A percentile compares a stretch with the other conserved stretches of the same genome.
Evolutionary conservation across 2,329 filamentous ascomycete species (phyloP).

Genomic region (Acarospora socialis): DNA sequence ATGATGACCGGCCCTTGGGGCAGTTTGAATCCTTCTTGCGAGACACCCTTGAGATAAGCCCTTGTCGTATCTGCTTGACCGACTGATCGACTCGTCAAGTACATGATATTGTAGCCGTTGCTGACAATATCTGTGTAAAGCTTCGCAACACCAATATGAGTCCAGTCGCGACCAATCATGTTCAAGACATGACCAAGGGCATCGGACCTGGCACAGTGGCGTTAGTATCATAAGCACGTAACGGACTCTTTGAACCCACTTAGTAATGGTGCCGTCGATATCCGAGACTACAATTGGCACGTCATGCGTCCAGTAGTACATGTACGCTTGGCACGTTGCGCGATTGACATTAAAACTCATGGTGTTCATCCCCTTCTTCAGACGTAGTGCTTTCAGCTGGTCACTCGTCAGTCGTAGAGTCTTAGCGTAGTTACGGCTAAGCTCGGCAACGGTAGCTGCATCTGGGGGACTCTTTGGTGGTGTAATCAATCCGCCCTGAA

Average conservation of each 20-base stretch:
- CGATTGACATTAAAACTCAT: constrained; percentile 96
- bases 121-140: constrained; percentile 88
- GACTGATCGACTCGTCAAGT: constrained; percentile 84
- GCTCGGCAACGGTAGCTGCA: constrained; percentile 41
- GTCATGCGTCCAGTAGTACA: constrained; percentile 88
- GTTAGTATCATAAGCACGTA: constrained; percentile 13
- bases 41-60: constrained; percentile 75
- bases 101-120: constrained; percentile 98
- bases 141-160: constrained; percentile 90
- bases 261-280: constrained; percentile 97
- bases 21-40: constrained; percentile 72
- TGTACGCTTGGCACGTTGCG: constrained; percentile 78
- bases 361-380: constrained; percentile 74
- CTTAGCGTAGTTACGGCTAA: constrained; percentile 85
- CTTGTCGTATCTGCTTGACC: constrained; percentile 86
- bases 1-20: constrained; percentile 89
- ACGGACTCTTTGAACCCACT: constrained; percentile 31
- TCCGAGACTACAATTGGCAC: constrained; percentile 94
- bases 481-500: constrained; percentile 47
- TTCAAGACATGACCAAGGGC: constrained; percentile 87
- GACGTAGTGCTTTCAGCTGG: constrained; percentile 70
- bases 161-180: constrained; percentile 97
- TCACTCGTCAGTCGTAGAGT: constrained; percentile 89
- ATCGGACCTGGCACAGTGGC: constrained; percentile 44
- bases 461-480: constrained; percentile 39